Evolutionary conservation across 2,329 filamentous ascomycete genomes (phyloP).

Genomic region (Biscogniauxia marginata): DNA sequence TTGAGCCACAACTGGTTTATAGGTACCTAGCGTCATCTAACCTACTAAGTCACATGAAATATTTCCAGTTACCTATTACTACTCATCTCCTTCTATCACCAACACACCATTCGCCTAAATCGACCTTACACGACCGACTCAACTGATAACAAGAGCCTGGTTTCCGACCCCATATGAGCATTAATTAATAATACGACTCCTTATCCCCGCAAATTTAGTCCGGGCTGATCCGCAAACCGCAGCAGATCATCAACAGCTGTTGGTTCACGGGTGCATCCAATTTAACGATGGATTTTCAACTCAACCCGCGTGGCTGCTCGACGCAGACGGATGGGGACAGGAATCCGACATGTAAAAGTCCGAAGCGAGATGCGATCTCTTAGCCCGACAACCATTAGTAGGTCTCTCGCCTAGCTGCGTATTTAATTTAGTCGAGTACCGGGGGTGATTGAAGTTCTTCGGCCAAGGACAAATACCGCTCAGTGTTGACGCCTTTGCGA

Average conservation of each 20-base stretch:
- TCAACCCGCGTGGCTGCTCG: too few species aligned
- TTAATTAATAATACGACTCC: background rate
- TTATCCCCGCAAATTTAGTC: too few species aligned
- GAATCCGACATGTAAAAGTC: background rate
- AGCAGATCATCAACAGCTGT: background rate
- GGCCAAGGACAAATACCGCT: background rate
- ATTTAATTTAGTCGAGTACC: too few species aligned
- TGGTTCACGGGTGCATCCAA: background rate
- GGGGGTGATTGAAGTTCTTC: background rate
- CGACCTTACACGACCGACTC: background rate
- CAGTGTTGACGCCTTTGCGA: constrained; percentile 2
- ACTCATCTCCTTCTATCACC: background rate
- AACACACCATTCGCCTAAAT: background rate
- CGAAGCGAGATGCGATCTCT: background rate
- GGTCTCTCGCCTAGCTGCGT: too few species aligned
- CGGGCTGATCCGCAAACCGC: background rate
- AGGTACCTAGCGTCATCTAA: background rate
- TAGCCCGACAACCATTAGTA: background rate
- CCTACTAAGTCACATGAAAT: too few species aligned
- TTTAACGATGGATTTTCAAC: background rate
- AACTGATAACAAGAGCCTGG: background rate
- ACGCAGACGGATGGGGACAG: too few species aligned
- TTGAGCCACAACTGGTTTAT: background rate
- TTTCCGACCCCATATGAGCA: background rate
- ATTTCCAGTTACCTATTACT: too few species aligned